These are phyloP conservation scores for Verbena officinalis DNA, from an alignment of 257 asterid species.

Conservation along the genomic window DNA sequence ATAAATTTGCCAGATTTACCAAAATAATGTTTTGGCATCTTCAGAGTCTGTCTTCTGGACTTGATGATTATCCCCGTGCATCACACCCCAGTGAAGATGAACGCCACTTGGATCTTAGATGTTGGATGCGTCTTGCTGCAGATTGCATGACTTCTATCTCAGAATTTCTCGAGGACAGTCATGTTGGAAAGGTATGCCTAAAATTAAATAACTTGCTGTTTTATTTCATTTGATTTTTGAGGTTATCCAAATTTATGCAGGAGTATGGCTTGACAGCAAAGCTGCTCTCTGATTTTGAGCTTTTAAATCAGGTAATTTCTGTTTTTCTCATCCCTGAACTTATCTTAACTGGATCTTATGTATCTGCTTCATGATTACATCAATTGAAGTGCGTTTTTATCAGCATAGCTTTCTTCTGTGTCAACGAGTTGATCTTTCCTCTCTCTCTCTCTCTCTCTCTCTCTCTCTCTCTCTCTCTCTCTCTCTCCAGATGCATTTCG, in stretches of 20 bases:
- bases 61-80: constrained; percentile 99
- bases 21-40: constrained; percentile 27
- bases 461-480: neutral
- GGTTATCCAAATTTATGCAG: constrained; percentile 55
- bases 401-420: constrained; percentile 21
- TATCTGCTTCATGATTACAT: constrained; percentile 16
- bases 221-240: constrained; percentile 12
- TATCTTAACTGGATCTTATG: neutral
- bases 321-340: constrained; percentile 2
- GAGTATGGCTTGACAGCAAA: constrained; percentile 67
- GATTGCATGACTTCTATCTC: constrained; percentile 91
- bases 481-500: constrained; percentile 81
- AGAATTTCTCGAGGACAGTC: constrained; percentile 67
- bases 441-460: constrained; percentile 24
- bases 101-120: constrained; percentile 96
- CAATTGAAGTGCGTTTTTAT: neutral
- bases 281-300: constrained; percentile 88
- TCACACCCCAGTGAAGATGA: constrained; percentile 95
- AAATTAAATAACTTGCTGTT: neutral
- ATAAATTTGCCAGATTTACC: constrained; percentile 25
- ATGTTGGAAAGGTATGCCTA: constrained; percentile 56
- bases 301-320: constrained; percentile 69
- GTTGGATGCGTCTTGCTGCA: constrained; percentile 99
- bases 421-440: constrained; percentile 23
- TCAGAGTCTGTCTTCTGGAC: constrained; percentile 92